Conservation (phyloP, 331 rosid genomes). For the Quercus lobata region DNA sequence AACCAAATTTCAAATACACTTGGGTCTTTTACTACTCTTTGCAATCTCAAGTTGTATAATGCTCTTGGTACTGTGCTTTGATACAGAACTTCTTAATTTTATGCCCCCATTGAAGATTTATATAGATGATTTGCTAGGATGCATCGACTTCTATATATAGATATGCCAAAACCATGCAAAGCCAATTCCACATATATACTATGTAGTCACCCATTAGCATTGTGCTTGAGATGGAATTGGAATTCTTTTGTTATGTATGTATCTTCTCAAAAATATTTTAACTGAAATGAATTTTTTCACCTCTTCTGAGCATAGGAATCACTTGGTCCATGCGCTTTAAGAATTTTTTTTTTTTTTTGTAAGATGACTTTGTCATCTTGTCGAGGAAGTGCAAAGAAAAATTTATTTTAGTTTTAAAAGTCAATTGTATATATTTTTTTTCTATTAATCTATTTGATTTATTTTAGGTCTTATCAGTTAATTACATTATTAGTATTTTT, state of each 20-base stretch:
- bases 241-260: background rate
- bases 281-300: background rate
- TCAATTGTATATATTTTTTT: too few relatives aligned
- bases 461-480: too few relatives aligned
- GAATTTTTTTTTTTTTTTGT: too few relatives aligned
- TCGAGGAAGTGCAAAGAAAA: too few relatives aligned
- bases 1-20: too few relatives aligned
- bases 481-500: too few relatives aligned
- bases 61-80: background rate
- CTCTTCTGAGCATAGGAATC: background rate
- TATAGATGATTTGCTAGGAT: background rate
- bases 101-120: too few relatives aligned
- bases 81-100: too few relatives aligned
- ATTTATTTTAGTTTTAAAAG: too few relatives aligned
- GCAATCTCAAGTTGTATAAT: background rate
- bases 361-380: background rate
- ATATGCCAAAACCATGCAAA: background rate
- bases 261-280: background rate
- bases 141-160: background rate
- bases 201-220: background rate
- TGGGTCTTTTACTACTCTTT: background rate
- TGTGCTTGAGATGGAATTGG: background rate
- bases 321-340: background rate
- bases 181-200: background rate
- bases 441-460: too few relatives aligned